A percentile compares a stretch with the other conserved stretches of the same genome.
Conservation (phyloP, 2,329 filamentous ascomycete genomes). For the Alternaria gansuensis region DNA sequence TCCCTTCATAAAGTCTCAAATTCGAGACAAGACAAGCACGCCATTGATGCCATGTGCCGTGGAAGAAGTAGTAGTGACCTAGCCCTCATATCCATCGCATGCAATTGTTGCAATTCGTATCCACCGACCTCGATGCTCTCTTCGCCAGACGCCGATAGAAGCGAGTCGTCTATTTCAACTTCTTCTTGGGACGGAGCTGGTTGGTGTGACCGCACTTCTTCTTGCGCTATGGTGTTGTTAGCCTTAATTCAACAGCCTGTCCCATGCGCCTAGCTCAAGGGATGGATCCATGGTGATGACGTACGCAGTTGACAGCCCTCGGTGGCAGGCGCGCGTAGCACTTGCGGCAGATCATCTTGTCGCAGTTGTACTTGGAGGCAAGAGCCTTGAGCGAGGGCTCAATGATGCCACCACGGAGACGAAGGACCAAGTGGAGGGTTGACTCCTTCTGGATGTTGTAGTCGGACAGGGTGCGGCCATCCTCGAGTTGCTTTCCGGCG, state of each 20-base stretch:
- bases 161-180: constrained; percentile 82
- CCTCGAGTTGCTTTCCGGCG: constrained; percentile 98
- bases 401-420: constrained; percentile 97
- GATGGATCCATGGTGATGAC: constrained; percentile 6
- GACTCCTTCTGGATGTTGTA: constrained; percentile 99
- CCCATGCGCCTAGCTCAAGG: background rate
- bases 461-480: constrained; percentile 94
- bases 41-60: constrained; percentile 36
- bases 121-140: constrained; percentile 33
- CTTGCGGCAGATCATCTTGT: constrained; percentile 99
- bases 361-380: constrained; percentile 99
- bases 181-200: constrained; percentile 99
- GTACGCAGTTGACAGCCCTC: constrained; percentile 95
- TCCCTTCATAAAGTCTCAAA: constrained; percentile 37
- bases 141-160: constrained; percentile 48
- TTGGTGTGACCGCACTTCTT: constrained; percentile 99
- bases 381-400: constrained; percentile 99
- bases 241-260: constrained; percentile 6
- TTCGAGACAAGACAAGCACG: constrained; percentile 40
- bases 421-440: constrained; percentile 96
- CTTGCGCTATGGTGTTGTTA: constrained; percentile 65
- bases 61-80: constrained; percentile 33
- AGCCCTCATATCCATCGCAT: constrained; percentile 42
- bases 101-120: constrained; percentile 46
- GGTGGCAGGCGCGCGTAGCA: constrained; percentile 97